These are phyloP conservation scores for Aspergillus intermedius DNA, from an alignment of 2,329 filamentous ascomycete genomes.

Conservation along the genomic window DNA sequence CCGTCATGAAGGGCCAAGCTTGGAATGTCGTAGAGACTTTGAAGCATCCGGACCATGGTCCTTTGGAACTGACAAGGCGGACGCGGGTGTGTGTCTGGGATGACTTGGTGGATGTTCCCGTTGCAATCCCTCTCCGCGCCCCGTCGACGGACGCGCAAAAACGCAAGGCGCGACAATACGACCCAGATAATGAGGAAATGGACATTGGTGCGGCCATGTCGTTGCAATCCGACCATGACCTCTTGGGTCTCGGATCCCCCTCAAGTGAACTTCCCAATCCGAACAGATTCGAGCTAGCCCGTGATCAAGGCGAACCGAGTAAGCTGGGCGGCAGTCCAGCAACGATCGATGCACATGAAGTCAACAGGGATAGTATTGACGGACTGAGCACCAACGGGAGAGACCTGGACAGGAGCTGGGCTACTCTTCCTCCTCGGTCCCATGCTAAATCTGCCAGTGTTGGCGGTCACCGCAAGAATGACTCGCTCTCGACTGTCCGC, in stretches of 20 bases:
- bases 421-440: slow-evolving; percentile 30
- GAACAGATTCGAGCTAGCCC: slow-evolving; percentile 64
- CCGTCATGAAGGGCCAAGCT: slow-evolving; percentile 97
- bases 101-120: slow-evolving; percentile 89
- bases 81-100: slow-evolving; percentile 96
- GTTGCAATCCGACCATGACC: slow-evolving; percentile 55
- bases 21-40: slow-evolving; percentile 99
- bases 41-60: slow-evolving; percentile 86
- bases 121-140: slow-evolving; percentile 81
- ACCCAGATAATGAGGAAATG: slow-evolving; percentile 72
- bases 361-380: slow-evolving; percentile 25
- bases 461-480: slow-evolving; percentile 23
- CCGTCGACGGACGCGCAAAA: slow-evolving; percentile 79
- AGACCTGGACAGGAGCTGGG: slow-evolving; percentile 33
- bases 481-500: slow-evolving; percentile 36
- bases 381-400: slow-evolving; percentile 21
- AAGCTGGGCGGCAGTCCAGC: slow-evolving; percentile 31
- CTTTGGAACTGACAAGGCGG: slow-evolving; percentile 82
- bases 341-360: slow-evolving; percentile 24
- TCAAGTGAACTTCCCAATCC: slow-evolving; percentile 62
- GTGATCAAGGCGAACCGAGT: slow-evolving; percentile 28
- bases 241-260: slow-evolving; percentile 59
- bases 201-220: slow-evolving; percentile 72
- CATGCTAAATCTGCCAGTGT: slow-evolving; percentile 18
- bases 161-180: slow-evolving; percentile 48